Evolutionary conservation across 78 protist species (phyloP).

Genomic region (Mantamonas sphyraenae): DNA sequence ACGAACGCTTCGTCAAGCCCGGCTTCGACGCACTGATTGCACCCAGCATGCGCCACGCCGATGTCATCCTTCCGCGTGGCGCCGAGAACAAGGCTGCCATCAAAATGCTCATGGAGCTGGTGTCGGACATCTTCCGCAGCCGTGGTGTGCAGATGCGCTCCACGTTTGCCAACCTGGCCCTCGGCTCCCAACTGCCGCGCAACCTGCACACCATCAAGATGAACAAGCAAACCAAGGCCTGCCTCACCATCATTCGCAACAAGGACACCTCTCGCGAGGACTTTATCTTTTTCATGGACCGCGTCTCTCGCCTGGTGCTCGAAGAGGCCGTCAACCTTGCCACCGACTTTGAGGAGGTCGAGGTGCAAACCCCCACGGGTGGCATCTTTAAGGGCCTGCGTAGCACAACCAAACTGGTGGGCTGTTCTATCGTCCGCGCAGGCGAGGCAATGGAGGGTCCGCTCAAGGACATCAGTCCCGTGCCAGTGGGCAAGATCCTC

Average conservation of each 20-base stretch:
- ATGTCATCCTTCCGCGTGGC: slow-evolving; percentile 32
- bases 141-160: slow-evolving; percentile 11
- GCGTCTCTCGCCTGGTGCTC: slow-evolving; percentile 41
- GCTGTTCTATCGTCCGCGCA: slow-evolving; percentile 50
- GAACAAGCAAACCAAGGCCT: neutral
- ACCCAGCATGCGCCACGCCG: slow-evolving; percentile 23
- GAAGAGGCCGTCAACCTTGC: slow-evolving; percentile 24
- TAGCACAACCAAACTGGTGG: neutral
- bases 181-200: neutral
- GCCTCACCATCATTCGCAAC: slow-evolving; percentile 47
- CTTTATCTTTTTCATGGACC: slow-evolving; percentile 44
- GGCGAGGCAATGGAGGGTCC: slow-evolving; percentile 50
- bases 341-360: neutral
- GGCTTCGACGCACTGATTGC: slow-evolving; percentile 17
- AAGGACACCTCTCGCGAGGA: slow-evolving; percentile 28
- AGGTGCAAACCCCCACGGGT: slow-evolving; percentile 25
- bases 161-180: neutral
- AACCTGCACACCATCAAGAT: neutral
- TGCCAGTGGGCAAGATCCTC: slow-evolving; percentile 56
- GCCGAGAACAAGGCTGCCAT: slow-evolving; percentile 19
- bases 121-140: neutral
- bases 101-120: slow-evolving; percentile 10
- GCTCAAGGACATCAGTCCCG: slow-evolving; percentile 19
- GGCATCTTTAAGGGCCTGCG: slow-evolving; percentile 15
- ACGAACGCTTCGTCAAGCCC: slow-evolving; percentile 33